Evolutionary conservation across 2,329 filamentous ascomycete species (phyloP).

Genomic region (Penicillium paneum): DNA sequence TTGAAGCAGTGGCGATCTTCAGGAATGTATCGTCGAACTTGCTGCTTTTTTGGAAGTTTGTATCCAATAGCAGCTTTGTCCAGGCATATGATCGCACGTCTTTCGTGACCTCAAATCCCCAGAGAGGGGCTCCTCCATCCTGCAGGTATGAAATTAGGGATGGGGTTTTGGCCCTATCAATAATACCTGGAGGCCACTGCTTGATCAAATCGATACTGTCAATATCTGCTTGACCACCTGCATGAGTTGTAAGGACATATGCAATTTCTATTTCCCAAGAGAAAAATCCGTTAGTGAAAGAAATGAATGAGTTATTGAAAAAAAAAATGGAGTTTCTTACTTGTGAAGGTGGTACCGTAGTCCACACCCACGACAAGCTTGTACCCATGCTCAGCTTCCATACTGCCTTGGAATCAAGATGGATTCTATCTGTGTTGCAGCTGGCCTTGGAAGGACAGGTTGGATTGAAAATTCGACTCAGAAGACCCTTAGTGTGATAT

Average conservation of each 20-base stretch:
- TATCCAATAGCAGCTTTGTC: background rate
- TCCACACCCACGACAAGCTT: background rate
- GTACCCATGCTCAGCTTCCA: background rate
- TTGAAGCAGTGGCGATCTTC: background rate
- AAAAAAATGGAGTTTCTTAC: background rate
- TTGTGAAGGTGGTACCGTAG: background rate
- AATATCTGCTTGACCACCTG: background rate
- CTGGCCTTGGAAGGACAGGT: background rate
- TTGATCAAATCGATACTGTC: background rate
- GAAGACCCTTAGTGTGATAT: no score
- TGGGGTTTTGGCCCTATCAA: background rate
- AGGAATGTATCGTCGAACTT: background rate
- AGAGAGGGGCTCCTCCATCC: background rate
- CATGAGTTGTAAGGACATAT: background rate
- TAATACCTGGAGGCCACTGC: background rate
- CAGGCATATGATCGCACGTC: background rate
- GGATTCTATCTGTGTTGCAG: background rate
- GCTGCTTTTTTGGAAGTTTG: background rate
- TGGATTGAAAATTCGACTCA: no score
- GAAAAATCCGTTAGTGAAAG: background rate
- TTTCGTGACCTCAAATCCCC: background rate
- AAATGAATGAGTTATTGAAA: background rate
- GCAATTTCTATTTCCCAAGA: background rate
- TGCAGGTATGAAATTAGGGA: background rate
- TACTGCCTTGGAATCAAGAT: background rate